Evolutionary conservation across 1,139 yeast genomes (phyloP).

Genomic region (Suhomyces ambrosiae): DNA sequence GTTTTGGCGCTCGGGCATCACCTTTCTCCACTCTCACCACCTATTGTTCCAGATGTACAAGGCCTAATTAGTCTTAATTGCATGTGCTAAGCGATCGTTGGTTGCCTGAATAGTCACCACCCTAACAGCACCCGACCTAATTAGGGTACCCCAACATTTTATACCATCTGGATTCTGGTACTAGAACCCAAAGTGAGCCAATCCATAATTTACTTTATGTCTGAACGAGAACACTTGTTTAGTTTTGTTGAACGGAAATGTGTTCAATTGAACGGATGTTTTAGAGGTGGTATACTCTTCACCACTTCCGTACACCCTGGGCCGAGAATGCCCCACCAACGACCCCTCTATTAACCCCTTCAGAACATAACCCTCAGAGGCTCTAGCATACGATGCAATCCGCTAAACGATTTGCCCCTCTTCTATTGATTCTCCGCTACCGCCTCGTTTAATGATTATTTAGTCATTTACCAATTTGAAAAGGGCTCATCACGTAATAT

Average conservation of each 20-base stretch:
- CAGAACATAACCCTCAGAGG: not conserved
- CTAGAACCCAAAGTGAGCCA: slow-evolving; percentile 1
- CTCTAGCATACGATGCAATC: not conserved
- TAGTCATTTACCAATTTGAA: too few species aligned
- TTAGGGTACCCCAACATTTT: slow-evolving; percentile 7
- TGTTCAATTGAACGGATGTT: too few species aligned
- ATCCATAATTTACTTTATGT: too few species aligned
- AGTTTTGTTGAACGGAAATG: too few species aligned
- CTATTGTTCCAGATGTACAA: slow-evolving; percentile 1
- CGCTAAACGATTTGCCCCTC: not conserved
- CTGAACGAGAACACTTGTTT: too few species aligned
- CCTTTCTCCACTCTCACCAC: slow-evolving; percentile 12
- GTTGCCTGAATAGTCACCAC: slow-evolving; percentile 12
- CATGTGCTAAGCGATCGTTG: slow-evolving; percentile 14
- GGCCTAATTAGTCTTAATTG: slow-evolving; percentile 12
- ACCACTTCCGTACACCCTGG: slow-evolving; percentile 2
- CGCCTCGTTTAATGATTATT: not conserved
- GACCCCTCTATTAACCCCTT: not conserved
- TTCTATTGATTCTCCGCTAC: not conserved
- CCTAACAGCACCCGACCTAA: slow-evolving; percentile 6
- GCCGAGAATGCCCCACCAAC: slow-evolving; percentile 1
- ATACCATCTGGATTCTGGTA: not conserved
- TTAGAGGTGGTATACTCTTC: too few species aligned
- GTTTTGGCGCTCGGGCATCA: slow-evolving; percentile 1
- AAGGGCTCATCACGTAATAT: too few species aligned